Evolutionary conservation across 208 protist species (phyloP), one percentile per base, ranked within the genome.

Genomic region (Crithidia mellificae): DNA sequence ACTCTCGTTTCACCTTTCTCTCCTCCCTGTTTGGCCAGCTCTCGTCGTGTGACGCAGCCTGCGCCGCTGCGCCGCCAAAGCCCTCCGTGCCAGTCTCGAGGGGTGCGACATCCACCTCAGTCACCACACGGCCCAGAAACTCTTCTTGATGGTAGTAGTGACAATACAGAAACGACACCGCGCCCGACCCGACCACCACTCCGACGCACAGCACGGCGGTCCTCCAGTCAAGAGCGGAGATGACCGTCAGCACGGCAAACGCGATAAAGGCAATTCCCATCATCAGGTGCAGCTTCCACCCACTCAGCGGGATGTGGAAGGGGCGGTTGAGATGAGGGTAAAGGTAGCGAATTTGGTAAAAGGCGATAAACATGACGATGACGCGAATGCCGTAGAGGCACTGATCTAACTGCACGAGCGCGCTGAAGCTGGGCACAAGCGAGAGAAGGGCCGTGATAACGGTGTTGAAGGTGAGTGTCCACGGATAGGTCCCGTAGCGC

Each of bases 401-500:
- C 62, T 94, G 88, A 75, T 91, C 85, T 2, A 86, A 55, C 62
- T 83, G 80, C 27, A 94, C 80, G 29, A 94, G 68, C 15, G 83
- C 69, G 12, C 75, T 84, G 69, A 94, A 94, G 63, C 81, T 74
- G 8, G 90, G 63, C 19, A 84, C 62, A 0, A 72, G 72, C 15
- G 83, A 87, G 50, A 94, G 89, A 12, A 91, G 36, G 3, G 72
- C 83, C 4, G 83, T 91, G 44, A 91, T 47, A 12, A 88, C 19
- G 34, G 81, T 68, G 73, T 94, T 94, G 46, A 87, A 50, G 25
- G 78, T 90, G 58, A 94, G 59, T 38, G 85, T 74, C 81, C 81
- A 90, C 61, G 84, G 88, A 63, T 90, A 83, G 17, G 88, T 88
- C 34, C 79, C 85, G 67, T 88, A 90, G 22, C 88, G 85, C 27